phyloP scores from a whole-genome alignment of 73 alveolate species.

The Tetrahymena borealis region DNA sequence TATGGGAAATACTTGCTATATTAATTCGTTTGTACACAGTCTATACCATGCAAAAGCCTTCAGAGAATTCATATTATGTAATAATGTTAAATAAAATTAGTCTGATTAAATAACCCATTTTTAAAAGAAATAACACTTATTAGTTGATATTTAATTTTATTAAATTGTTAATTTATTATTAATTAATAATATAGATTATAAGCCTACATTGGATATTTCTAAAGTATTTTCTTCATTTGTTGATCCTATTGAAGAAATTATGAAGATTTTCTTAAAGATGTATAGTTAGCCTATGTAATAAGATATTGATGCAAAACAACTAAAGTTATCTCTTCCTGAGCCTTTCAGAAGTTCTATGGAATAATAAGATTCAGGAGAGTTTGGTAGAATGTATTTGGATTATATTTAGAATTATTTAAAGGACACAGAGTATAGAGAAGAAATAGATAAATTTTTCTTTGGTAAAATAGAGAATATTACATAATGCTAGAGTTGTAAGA shows the following conservation, averaged over 20 bases:
- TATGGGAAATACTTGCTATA: not conserved
- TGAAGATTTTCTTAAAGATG: not conserved
- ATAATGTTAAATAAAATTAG: too few species aligned
- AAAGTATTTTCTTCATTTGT: not conserved
- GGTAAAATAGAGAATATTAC: not conserved
- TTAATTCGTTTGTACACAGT: not conserved
- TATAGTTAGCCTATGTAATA: not conserved
- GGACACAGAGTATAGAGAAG: not conserved
- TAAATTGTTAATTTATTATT: not conserved
- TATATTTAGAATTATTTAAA: not conserved
- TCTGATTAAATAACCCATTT: too few species aligned
- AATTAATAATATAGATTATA: not conserved
- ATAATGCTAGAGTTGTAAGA: not conserved
- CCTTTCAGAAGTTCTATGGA: slow-evolving; percentile 1
- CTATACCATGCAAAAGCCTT: not conserved
- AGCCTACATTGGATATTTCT: not conserved
- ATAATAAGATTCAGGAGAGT: not conserved
- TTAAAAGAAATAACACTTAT: too few species aligned
- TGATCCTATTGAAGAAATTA: not conserved
- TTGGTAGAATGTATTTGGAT: not conserved
- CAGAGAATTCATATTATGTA: not conserved
- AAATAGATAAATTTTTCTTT: not conserved
- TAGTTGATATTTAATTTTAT: too few species aligned
- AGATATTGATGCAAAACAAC: not conserved
- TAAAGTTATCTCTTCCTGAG: not conserved